phyloP scores from a whole-genome alignment of 2,329 filamentous ascomycete species.

The Aspergillus sp. region DNA sequence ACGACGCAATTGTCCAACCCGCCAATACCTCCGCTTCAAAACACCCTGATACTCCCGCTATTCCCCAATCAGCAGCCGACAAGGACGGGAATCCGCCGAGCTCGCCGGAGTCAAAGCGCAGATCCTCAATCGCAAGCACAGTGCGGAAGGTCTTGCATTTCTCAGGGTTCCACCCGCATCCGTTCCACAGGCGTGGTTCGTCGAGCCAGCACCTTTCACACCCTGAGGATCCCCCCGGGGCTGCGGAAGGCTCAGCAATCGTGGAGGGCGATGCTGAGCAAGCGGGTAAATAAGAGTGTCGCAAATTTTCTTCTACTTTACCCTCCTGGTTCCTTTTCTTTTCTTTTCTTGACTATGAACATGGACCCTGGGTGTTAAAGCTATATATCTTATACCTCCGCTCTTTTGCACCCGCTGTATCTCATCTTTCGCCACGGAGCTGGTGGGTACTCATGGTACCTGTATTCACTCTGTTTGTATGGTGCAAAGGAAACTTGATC shows the following conservation, averaged over 20 bases:
- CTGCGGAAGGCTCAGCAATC: not conserved
- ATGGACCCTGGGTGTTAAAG: not conserved
- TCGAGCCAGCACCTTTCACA: conserved; percentile 23
- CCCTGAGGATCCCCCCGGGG: conserved; percentile 2
- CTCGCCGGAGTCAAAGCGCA: conserved; percentile 25
- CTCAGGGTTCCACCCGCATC: conserved; percentile 31
- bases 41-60: conserved; percentile 12
- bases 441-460: not conserved
- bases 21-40: not conserved
- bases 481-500: not conserved
- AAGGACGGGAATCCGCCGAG: conserved; percentile 13
- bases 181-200: conserved; percentile 40
- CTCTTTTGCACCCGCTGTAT: not conserved
- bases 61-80: conserved; percentile 8
- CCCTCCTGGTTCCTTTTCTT: not conserved
- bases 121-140: conserved; percentile 39
- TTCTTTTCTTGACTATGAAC: not conserved
- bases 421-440: not conserved
- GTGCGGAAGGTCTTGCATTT: conserved; percentile 44
- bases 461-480: not conserved
- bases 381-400: not conserved
- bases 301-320: not conserved
- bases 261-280: not conserved
- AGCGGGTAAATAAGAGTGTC: not conserved
- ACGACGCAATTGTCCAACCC: conserved; percentile 24